These are phyloP conservation scores for Apiospora sp. DNA, from an alignment of 2,329 filamentous ascomycete species.

Conservation along the genomic window DNA sequence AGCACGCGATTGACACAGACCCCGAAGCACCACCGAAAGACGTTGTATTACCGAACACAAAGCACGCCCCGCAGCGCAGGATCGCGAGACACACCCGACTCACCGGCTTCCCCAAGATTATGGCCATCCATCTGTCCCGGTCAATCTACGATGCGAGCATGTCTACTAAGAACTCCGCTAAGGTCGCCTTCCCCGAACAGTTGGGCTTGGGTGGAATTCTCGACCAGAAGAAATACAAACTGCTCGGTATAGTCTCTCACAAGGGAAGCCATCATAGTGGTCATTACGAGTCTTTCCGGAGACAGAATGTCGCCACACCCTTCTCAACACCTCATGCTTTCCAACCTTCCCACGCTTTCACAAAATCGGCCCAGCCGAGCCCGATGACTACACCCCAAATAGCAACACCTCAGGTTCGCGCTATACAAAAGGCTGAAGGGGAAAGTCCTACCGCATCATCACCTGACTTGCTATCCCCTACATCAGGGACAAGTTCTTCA, in stretches of 20 bases:
- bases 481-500: conserved; percentile 46
- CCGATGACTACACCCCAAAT: conserved; percentile 36
- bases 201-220: conserved; percentile 82
- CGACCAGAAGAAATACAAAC: conserved; percentile 79
- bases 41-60: conserved; percentile 77
- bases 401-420: conserved; percentile 55
- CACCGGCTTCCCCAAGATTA: conserved; percentile 84
- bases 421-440: conserved; percentile 44
- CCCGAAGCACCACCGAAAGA: conserved; percentile 80
- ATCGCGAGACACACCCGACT: conserved; percentile 91
- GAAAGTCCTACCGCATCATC: conserved; percentile 55
- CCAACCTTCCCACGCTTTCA: conserved; percentile 77
- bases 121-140: conserved; percentile 90
- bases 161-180: conserved; percentile 93
- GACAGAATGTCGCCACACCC: conserved; percentile 80
- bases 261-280: conserved; percentile 96
- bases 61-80: conserved; percentile 77
- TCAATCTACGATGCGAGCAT: conserved; percentile 85
- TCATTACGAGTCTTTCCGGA: conserved; percentile 94
- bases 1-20: conserved; percentile 76
- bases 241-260: conserved; percentile 89
- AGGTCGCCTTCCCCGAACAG: conserved; percentile 90
- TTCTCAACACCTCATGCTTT: conserved; percentile 86
- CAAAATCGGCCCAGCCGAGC: conserved; percentile 62
- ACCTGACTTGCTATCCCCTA: conserved; percentile 54